A percentile compares a stretch with the other conserved stretches of the same genome.
Conservation (phyloP, 768 basidiomycete genomes). For the Pilatotrama ljubarskyi region DNA sequence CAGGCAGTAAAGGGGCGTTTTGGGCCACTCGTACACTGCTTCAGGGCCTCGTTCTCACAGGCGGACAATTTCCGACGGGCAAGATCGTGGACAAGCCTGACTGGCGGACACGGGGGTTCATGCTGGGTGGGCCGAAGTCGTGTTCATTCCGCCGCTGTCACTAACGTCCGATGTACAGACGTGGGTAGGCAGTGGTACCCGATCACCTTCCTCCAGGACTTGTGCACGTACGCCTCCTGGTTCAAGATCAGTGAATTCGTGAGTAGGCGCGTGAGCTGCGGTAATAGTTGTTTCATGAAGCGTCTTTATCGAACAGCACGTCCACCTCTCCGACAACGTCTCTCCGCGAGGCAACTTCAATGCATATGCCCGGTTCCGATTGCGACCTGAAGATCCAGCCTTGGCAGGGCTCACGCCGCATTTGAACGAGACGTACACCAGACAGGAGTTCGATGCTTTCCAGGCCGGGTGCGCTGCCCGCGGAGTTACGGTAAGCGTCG, state of each 20-base stretch:
- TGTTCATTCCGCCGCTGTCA: neutral
- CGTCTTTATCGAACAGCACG: constrained; percentile 19
- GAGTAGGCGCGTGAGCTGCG: constrained; percentile 5
- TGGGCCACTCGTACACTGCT: constrained; percentile 32
- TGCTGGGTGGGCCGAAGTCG: constrained; percentile 24
- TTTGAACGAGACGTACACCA: constrained; percentile 31
- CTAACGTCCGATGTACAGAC: constrained; percentile 13
- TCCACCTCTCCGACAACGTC: constrained; percentile 32
- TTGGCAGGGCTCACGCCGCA: constrained; percentile 28
- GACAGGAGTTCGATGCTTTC: constrained; percentile 28
- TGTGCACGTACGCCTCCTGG: constrained; percentile 31
- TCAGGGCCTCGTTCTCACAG: constrained; percentile 26
- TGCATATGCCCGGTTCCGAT: constrained; percentile 32
- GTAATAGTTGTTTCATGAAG: neutral
- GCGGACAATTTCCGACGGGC: constrained; percentile 26
- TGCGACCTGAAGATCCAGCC: constrained; percentile 23
- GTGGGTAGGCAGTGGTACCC: constrained; percentile 31
- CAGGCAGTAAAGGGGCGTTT: constrained; percentile 29
- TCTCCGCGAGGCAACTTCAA: constrained; percentile 18
- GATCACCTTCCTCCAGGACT: constrained; percentile 26
- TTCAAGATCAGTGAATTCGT: constrained; percentile 33
- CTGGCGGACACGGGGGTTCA: constrained; percentile 29
- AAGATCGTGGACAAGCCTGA: constrained; percentile 28
- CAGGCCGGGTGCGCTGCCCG: constrained; percentile 27
- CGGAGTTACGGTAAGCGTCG: constrained; percentile 26